Evolutionary conservation across 2,329 filamentous ascomycete genomes (phyloP).

Genomic region (Bipolaris gigantea): DNA sequence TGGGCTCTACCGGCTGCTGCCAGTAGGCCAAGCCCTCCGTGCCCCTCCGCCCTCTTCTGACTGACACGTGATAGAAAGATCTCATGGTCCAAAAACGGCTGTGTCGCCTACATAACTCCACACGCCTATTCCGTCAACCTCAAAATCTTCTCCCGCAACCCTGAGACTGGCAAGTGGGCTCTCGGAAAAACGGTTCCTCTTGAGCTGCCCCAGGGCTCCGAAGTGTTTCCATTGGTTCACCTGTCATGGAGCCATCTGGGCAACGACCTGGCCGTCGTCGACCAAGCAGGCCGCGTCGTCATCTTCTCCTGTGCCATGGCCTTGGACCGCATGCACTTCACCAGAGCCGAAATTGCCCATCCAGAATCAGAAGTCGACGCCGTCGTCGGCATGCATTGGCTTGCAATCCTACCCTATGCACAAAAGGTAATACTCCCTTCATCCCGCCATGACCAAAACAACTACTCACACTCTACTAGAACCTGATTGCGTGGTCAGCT

Average conservation of each 20-base stretch:
- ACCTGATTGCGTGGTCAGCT: slow-evolving; percentile 46
- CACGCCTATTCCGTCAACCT: slow-evolving; percentile 73
- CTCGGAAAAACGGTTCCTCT: slow-evolving; percentile 72
- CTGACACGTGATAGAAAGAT: slow-evolving; percentile 61
- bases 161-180: slow-evolving; percentile 72
- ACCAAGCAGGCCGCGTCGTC: slow-evolving; percentile 74
- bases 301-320: slow-evolving; percentile 72
- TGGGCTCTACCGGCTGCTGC: slow-evolving; percentile 75
- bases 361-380: slow-evolving; percentile 72
- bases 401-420: slow-evolving; percentile 54
- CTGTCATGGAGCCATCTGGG: slow-evolving; percentile 78
- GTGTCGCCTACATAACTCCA: slow-evolving; percentile 76
- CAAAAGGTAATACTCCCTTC: slow-evolving; percentile 35
- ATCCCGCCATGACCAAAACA: background rate
- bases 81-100: slow-evolving; percentile 85
- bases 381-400: slow-evolving; percentile 85
- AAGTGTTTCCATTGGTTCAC: slow-evolving; percentile 72
- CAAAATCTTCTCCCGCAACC: slow-evolving; percentile 69
- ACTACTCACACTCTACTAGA: slow-evolving; percentile 26
- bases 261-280: slow-evolving; percentile 80
- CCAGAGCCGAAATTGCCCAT: slow-evolving; percentile 67
- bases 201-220: slow-evolving; percentile 63
- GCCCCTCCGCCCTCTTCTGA: slow-evolving; percentile 2
- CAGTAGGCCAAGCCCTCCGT: slow-evolving; percentile 63
- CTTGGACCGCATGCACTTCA: slow-evolving; percentile 70